Evolutionary conservation across 2,329 filamentous ascomycete species (phyloP).

Genomic region (Alternaria triticimaculans): DNA sequence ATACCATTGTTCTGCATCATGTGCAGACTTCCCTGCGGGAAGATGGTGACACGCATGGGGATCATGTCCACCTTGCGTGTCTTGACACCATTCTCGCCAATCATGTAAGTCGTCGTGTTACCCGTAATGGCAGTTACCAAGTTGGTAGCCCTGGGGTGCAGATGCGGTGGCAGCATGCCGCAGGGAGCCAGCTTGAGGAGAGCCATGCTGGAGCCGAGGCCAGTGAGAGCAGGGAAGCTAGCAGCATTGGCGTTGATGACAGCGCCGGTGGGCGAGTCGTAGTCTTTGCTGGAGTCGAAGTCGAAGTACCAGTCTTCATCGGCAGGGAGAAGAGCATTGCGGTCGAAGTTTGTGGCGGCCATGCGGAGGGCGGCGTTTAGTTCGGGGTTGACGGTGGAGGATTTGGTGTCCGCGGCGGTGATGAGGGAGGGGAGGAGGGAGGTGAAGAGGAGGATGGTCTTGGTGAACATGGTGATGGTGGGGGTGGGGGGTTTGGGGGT

Average conservation of each 20-base stretch:
- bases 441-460: constrained; percentile 10
- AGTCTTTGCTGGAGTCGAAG: constrained; percentile 53
- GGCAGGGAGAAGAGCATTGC: constrained; percentile 49
- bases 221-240: constrained; percentile 58
- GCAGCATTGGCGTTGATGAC: constrained; percentile 61
- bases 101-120: constrained; percentile 61
- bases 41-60: constrained; percentile 58
- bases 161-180: constrained; percentile 59
- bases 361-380: constrained; percentile 46
- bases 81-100: constrained; percentile 58
- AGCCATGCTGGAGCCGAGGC: constrained; percentile 57
- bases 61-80: constrained; percentile 52
- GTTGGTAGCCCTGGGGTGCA: constrained; percentile 59
- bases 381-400: constrained; percentile 51
- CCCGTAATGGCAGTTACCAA: constrained; percentile 57
- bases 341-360: constrained; percentile 56
- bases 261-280: constrained; percentile 55
- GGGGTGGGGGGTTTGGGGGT: not conserved
- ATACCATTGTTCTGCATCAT: constrained; percentile 59
- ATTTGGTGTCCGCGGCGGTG: constrained; percentile 37
- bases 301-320: constrained; percentile 59
- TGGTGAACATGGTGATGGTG: constrained; percentile 4
- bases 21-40: constrained; percentile 57
- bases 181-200: constrained; percentile 58
- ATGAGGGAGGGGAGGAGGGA: constrained; percentile 21